phyloP scores from a whole-genome alignment of 2,329 filamentous ascomycete species.

The Colletotrichum sp. region DNA sequence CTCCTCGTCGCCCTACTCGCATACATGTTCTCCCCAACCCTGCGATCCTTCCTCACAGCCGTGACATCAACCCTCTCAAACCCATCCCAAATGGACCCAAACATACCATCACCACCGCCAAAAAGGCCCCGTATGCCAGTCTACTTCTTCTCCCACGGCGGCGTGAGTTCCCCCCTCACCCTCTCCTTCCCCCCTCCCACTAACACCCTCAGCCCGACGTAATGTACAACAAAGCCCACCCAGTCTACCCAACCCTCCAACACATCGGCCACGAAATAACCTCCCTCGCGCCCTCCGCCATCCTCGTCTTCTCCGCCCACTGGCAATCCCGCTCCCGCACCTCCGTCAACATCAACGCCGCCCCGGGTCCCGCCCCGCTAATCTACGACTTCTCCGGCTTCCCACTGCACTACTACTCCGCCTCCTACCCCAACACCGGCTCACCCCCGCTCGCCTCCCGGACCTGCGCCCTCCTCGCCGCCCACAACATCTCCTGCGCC shows the following conservation, averaged over 20 bases:
- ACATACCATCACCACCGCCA: neutral
- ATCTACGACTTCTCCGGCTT: conserved; percentile 82
- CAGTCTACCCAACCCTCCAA: conserved; percentile 69
- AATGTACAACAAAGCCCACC: conserved; percentile 72
- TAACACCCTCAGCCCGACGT: conserved; percentile 58
- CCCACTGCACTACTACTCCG: conserved; percentile 71
- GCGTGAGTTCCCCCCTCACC: conserved; percentile 36
- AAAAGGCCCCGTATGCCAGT: conserved; percentile 37
- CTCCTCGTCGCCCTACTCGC: neutral
- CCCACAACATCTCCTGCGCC: conserved; percentile 62
- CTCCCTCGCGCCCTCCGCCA: conserved; percentile 71
- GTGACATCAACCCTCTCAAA: neutral
- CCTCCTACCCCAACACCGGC: conserved; percentile 69
- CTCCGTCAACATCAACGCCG: conserved; percentile 69
- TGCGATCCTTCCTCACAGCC: neutral
- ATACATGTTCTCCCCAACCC: neutral
- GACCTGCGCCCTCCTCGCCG: conserved; percentile 59
- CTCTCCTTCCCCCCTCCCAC: neutral
- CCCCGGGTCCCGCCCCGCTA: conserved; percentile 63
- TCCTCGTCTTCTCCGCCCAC: conserved; percentile 80
- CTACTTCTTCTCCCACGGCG: conserved; percentile 57
- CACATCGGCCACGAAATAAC: conserved; percentile 74
- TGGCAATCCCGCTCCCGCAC: conserved; percentile 67
- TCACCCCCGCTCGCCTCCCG: conserved; percentile 63
- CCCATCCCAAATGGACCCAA: neutral